phyloP scores from a whole-genome alignment of 805 yeast species.

The Alloascoidea hylecoeti region DNA sequence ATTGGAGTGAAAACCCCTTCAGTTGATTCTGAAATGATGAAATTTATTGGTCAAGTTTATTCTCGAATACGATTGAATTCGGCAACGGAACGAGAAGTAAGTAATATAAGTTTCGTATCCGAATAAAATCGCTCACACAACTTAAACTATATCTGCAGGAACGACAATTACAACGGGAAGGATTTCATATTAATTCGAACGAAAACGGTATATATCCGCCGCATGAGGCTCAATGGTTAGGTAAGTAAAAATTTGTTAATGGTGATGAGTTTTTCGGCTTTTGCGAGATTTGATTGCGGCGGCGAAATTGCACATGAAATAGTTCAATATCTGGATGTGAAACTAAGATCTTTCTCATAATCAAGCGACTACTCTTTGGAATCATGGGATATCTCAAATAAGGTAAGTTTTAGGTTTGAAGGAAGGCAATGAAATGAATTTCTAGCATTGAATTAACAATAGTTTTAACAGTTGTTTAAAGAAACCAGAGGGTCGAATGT shows the following conservation, averaged over 20 bases:
- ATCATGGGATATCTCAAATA: not conserved
- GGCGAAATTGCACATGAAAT: too few species aligned
- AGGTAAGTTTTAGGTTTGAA: too few species aligned
- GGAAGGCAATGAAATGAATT: too few species aligned
- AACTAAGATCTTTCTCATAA: not conserved
- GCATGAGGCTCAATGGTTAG: slow-evolving; percentile 1
- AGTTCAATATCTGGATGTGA: too few species aligned
- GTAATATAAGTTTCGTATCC: not conserved
- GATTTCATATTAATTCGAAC: not conserved
- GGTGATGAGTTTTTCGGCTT: too few species aligned
- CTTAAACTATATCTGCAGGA: too few species aligned
- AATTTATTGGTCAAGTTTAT: not conserved
- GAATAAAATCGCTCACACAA: too few species aligned
- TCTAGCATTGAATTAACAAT: too few species aligned
- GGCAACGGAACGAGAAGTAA: not conserved
- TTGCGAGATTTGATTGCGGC: too few species aligned
- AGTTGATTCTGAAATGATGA: not conserved
- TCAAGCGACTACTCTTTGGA: slow-evolving; percentile 1
- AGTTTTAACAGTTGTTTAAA: not conserved
- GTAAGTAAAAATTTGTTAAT: not conserved
- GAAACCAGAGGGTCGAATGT: not conserved
- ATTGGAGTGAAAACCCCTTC: not conserved
- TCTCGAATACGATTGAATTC: not conserved
- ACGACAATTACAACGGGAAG: too few species aligned
- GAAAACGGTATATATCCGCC: not conserved